These are phyloP conservation scores for Pleoardoris graminearum DNA, from an alignment of 2,329 filamentous ascomycete species.

Conservation along the genomic window DNA sequence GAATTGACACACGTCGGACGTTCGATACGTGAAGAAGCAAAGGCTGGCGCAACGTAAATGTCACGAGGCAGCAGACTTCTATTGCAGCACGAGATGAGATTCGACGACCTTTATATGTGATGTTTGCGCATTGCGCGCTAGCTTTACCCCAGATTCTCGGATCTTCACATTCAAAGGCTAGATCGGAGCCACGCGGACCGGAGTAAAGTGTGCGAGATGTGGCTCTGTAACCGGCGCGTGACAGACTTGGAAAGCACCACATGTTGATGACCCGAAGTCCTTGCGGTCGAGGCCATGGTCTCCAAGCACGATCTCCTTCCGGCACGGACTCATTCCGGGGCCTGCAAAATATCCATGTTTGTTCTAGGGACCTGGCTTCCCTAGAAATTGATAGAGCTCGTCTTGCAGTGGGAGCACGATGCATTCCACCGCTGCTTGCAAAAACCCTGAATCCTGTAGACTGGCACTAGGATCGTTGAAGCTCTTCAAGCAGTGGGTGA, in stretches of 20 bases:
- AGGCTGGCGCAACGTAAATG: not conserved
- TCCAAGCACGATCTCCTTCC: not conserved
- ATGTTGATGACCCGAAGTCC: constrained; percentile 8
- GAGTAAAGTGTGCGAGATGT: constrained; percentile 33
- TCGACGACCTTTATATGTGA: constrained; percentile 2
- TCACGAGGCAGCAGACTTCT: not conserved
- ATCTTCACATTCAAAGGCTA: constrained; percentile 10
- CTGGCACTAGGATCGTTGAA: constrained; percentile 37
- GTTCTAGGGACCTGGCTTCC: constrained; percentile 27
- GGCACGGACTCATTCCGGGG: not conserved
- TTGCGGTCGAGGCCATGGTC: not conserved
- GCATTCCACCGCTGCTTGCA: constrained; percentile 43
- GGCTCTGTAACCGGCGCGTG: constrained; percentile 18
- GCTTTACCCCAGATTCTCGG: constrained; percentile 24
- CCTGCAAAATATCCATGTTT: not conserved
- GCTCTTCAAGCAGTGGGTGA: constrained; percentile 15
- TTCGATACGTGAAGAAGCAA: not conserved
- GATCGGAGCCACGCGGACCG: constrained; percentile 29
- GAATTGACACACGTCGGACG: not conserved
- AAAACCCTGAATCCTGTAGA: constrained; percentile 39
- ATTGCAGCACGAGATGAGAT: too few species aligned
- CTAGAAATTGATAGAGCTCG: constrained; percentile 42
- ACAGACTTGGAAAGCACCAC: constrained; percentile 16
- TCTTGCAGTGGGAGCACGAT: constrained; percentile 45
- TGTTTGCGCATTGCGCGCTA: constrained; percentile 22